phyloP scores from a whole-genome alignment of 2,329 filamentous ascomycete species.

The Colletotrichum lentis region DNA sequence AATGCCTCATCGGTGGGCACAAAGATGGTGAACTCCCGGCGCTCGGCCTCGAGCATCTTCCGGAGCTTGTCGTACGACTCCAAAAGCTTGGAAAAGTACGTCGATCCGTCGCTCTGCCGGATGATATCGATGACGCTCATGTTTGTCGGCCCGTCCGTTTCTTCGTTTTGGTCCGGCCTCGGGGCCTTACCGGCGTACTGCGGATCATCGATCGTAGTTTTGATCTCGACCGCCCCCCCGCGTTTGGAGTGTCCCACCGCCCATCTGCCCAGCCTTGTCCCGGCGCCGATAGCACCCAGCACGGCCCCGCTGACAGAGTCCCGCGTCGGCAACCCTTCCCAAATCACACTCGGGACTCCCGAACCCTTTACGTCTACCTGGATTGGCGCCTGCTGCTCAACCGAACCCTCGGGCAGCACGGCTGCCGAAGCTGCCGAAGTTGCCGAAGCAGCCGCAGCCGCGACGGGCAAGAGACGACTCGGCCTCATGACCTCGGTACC shows the following conservation, averaged over 20 bases:
- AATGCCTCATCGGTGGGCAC: conserved; percentile 26
- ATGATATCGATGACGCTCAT: conserved; percentile 4
- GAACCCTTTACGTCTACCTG: not conserved
- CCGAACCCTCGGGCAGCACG: not conserved
- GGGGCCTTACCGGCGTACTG: no score
- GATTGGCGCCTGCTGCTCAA: not conserved
- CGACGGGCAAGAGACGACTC: not conserved
- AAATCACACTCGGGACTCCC: not conserved
- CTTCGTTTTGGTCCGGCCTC: not conserved
- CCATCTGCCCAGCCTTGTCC: not conserved
- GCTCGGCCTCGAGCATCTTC: not conserved
- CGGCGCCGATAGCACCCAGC: not conserved
- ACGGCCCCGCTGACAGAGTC: not conserved
- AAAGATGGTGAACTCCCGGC: not conserved
- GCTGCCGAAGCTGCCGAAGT: not conserved
- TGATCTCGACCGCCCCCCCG: not conserved
- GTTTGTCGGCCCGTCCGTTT: not conserved
- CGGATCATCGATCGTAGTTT: not conserved
- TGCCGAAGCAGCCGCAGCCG: not conserved
- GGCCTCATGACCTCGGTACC: conserved; percentile 13
- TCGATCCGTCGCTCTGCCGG: not conserved
- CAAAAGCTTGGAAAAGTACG: conserved; percentile 12
- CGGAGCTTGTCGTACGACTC: not conserved
- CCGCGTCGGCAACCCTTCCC: not conserved
- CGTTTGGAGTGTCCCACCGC: not conserved